Percentiles rank a stretch among this genome's conserved stretches.
These are phyloP conservation scores for Adenanthera pavonina DNA, from an alignment of 306 rosid species.

Conservation along the genomic window DNA sequence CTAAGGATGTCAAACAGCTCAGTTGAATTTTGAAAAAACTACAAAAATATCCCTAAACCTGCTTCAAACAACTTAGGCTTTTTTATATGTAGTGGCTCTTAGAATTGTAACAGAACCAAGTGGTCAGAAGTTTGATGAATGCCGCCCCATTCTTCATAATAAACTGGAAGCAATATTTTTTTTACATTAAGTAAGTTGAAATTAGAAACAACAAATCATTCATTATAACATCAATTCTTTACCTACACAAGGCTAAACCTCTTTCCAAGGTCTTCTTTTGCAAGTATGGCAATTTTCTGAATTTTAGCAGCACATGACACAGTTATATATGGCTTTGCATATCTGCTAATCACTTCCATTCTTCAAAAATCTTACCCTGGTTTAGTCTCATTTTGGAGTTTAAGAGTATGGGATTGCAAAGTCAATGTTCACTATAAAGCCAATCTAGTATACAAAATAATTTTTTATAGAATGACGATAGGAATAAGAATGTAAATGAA, in stretches of 20 bases:
- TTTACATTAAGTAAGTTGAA: neutral
- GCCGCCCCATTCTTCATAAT: neutral
- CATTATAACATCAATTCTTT: neutral
- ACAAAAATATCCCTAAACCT: neutral
- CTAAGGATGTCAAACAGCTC: constrained; percentile 1
- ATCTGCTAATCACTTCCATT: neutral
- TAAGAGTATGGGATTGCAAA: neutral
- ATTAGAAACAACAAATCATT: neutral
- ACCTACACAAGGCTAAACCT: neutral
- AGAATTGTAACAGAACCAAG: neutral
- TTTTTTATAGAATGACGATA: no score
- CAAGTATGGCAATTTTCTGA: neutral
- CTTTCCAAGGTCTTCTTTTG: neutral
- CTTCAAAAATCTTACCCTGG: neutral
- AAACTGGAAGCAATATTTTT: neutral
- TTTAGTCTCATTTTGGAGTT: neutral
- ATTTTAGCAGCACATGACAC: neutral
- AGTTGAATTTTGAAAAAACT: neutral
- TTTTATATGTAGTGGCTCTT: neutral
- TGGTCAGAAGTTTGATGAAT: neutral
- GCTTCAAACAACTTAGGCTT: neutral
- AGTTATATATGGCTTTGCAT: neutral
- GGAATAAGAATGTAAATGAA: no score
- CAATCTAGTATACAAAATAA: no score
- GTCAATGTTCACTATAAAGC: neutral